These are phyloP conservation scores for Aspergillus fumigatiaffinis DNA, from an alignment of 2,329 filamentous ascomycete genomes.

Conservation along the genomic window DNA sequence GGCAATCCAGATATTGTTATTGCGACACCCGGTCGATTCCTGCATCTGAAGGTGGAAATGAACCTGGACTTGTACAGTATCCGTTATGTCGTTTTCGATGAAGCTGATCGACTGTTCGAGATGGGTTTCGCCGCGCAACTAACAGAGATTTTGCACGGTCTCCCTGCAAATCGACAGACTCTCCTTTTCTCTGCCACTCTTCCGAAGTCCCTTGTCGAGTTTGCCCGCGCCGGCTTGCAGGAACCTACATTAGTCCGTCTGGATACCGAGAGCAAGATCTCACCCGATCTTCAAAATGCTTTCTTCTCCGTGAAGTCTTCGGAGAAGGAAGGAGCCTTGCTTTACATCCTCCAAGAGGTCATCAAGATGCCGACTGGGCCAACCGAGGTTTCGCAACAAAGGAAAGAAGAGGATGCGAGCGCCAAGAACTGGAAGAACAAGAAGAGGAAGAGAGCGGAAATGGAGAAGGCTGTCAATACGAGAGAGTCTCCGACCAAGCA, in stretches of 20 bases:
- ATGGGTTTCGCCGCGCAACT: conserved; percentile 97
- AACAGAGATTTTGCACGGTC: conserved; percentile 83
- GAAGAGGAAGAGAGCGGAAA: conserved; percentile 48
- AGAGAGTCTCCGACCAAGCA: conserved; percentile 76
- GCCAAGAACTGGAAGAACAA: conserved; percentile 37
- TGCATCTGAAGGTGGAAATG: conserved; percentile 98
- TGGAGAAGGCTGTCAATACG: conserved; percentile 48
- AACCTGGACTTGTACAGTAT: conserved; percentile 83
- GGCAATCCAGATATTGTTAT: conserved; percentile 96
- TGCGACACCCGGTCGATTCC: conserved; percentile 90
- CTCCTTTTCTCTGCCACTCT: conserved; percentile 93
- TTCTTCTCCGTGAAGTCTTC: conserved; percentile 91
- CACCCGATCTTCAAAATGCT: conserved; percentile 88
- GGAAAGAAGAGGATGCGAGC: conserved; percentile 45
- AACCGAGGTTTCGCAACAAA: conserved; percentile 49
- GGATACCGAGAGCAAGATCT: conserved; percentile 93
- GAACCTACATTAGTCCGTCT: conserved; percentile 86
- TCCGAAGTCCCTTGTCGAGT: conserved; percentile 91
- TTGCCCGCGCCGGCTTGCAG: conserved; percentile 86
- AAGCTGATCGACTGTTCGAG: conserved; percentile 94
- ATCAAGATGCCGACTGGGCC: conserved; percentile 80
- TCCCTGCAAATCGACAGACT: conserved; percentile 82
- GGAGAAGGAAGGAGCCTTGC: conserved; percentile 88
- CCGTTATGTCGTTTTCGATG: conserved; percentile 93
- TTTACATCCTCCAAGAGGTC: conserved; percentile 84